phyloP scores from a whole-genome alignment of 169 alveolate species.

The Eimeria necatrix region DNA sequence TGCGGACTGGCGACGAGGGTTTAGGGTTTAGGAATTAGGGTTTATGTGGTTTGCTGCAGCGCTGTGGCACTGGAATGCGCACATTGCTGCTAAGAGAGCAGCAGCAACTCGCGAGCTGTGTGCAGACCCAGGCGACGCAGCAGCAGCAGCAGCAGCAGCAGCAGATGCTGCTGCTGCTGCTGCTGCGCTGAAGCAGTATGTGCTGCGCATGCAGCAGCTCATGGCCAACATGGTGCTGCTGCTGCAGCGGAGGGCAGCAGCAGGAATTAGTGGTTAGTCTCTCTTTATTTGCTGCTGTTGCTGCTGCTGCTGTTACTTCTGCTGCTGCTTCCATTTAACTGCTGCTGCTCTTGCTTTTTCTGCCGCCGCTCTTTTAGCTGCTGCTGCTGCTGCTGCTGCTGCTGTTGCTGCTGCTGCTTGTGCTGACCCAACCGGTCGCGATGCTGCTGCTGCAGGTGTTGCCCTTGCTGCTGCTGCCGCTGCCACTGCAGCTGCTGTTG shows the following conservation, averaged over 20 bases:
- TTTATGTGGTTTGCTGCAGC: constrained; percentile 19
- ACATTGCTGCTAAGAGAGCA: constrained; percentile 37
- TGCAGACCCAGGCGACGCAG: constrained; percentile 34
- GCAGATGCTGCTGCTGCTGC: neutral
- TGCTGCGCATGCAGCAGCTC: constrained; percentile 60
- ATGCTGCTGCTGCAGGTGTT: constrained; percentile 14
- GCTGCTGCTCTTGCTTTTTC: neutral
- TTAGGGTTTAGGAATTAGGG: neutral
- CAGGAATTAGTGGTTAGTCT: constrained; percentile 6
- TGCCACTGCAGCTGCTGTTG: neutral
- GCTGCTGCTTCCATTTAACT: neutral
- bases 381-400: constrained; percentile 6
- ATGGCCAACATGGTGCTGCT: constrained; percentile 27
- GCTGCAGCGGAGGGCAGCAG: constrained; percentile 56
- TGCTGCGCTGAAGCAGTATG: constrained; percentile 12
- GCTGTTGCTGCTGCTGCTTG: too few species aligned
- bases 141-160: constrained; percentile 61
- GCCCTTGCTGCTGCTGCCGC: too few species aligned
- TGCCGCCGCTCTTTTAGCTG: too few species aligned
- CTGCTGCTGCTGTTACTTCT: neutral
- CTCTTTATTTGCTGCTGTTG: neutral
- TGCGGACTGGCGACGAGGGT: neutral
- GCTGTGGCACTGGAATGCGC: constrained; percentile 61
- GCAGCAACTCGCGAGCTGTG: neutral
- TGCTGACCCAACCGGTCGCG: too few species aligned